These are phyloP conservation scores for Gracilaria vermiculophylla DNA, from an alignment of 23 red algal genomes.

Conservation along the genomic window DNA sequence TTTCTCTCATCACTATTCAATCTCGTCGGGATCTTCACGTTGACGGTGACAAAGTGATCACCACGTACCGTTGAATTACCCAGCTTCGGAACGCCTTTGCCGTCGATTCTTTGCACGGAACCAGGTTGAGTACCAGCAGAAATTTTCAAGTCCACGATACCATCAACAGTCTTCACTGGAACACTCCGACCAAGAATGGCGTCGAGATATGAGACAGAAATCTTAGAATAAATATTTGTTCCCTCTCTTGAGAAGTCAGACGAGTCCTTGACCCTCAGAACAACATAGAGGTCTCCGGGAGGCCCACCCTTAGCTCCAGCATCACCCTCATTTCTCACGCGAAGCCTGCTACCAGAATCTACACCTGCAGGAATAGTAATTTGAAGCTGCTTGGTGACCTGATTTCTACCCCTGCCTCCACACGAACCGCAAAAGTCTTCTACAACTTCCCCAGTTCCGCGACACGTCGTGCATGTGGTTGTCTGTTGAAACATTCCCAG, in stretches of 20 bases:
- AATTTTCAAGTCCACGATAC: constrained; percentile 61
- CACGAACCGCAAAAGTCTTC: constrained; percentile 95
- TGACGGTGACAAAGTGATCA: constrained; percentile 90
- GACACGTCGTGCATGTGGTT: constrained; percentile 74
- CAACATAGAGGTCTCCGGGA: constrained; percentile 91
- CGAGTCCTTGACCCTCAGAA: constrained; percentile 75
- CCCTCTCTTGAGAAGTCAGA: constrained; percentile 84
- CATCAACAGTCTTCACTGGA: constrained; percentile 87
- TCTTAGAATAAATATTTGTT: constrained; percentile 74
- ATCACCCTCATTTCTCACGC: constrained; percentile 93
- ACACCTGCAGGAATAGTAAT: constrained; percentile 96
- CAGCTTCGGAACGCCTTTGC: constrained; percentile 97
- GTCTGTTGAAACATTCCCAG: constrained; percentile 94
- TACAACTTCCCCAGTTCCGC: constrained; percentile 86
- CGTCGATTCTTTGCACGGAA: constrained; percentile 78
- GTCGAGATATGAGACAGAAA: constrained; percentile 88
- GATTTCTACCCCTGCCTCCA: constrained; percentile 84
- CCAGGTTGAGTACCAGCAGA: constrained; percentile 89
- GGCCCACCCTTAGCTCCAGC: constrained; percentile 88
- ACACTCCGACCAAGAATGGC: constrained; percentile 91
- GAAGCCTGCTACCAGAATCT: constrained; percentile 90
- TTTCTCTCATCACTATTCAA: constrained; percentile 51
- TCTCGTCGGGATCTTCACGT: constrained; percentile 80
- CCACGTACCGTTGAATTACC: constrained; percentile 75
- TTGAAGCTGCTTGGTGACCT: constrained; percentile 88